Base-by-base conservation (phyloP, 2,329 filamentous ascomycete genomes). In the Pestalotiopsis sp. region DNA sequence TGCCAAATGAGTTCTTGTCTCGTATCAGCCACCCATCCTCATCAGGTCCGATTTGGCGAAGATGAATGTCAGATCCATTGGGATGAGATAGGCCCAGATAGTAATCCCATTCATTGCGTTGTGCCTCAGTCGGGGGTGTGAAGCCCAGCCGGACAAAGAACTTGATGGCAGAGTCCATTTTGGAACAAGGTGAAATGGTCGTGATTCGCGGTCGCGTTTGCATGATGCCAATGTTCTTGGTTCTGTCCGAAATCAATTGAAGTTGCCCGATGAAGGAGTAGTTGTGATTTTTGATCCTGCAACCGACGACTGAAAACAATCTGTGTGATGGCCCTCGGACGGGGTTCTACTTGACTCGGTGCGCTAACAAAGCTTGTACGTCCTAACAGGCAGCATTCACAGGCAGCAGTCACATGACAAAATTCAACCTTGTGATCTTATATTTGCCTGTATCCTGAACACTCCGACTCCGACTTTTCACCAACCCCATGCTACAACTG, bases 61-160 rank as follows among this genome's bases (percentile, higher is more conserved):
- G 39, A 57, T 65, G 62, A 38, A 65, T 65, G 14, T 65, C 44
- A 14, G 62, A 65, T 13, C 62, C 62, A n/a, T 65, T 65, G 22
- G 62, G 62, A 44, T 65, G 62, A 39, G 40, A 57, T 11, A 65
- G 22, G 7, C 20, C 24, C n/a, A 65, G 62, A 65, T 65, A 65
- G 2, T 48, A 2, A 44, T 56, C 40, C 62, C 62, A 65, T 20
- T 57, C 30, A n/a, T 38, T 44, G n/a, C 20, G n/a, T 20, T 65
- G 20, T 35, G 20, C 44, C 62, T 55, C 10, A 20, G 62, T 26
- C 13, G 62, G 62, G 14, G 48, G 20, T 14, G 62, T 65, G 26
- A 65, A 65, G 39, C 62, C 62, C 3, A 64, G 11, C n/a, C 62
- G 62, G 44, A 65, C 48, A 44, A 65, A 65, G 44, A 57, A 65